Conservation (phyloP, 805 yeast genomes). For the Komagataella populi region DNA sequence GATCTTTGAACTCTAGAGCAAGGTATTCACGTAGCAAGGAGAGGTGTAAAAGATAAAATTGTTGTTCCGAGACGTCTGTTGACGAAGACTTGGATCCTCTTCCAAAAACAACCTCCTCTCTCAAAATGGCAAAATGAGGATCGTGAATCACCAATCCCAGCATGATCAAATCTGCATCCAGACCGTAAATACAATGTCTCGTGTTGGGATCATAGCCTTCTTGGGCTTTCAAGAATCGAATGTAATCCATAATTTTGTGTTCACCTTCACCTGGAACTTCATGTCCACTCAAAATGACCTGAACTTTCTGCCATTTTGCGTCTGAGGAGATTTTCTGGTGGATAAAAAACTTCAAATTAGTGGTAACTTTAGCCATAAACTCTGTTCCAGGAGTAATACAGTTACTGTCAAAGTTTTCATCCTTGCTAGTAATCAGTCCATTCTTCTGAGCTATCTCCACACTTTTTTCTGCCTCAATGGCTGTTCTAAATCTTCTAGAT, state of each 20-base stretch:
- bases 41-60: conserved; percentile 70
- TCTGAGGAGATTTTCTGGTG: conserved; percentile 82
- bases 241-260: conserved; percentile 91
- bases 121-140: conserved; percentile 85
- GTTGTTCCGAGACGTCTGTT: conserved; percentile 56
- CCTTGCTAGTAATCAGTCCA: conserved; percentile 69
- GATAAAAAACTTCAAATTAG: conserved; percentile 73
- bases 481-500: conserved; percentile 89
- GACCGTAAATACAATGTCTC: conserved; percentile 89
- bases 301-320: conserved; percentile 68
- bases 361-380: conserved; percentile 82
- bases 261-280: conserved; percentile 99
- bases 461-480: conserved; percentile 79
- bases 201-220: conserved; percentile 62
- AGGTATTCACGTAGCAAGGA: conserved; percentile 84
- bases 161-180: conserved; percentile 94
- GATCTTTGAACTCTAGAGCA: conserved; percentile 68
- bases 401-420: conserved; percentile 81
- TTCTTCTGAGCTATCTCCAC: conserved; percentile 56
- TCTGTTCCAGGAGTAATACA: conserved; percentile 96
- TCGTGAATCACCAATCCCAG: conserved; percentile 85
- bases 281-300: conserved; percentile 77
- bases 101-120: conserved; percentile 95
- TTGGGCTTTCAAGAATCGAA: conserved; percentile 67
- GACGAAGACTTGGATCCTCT: conserved; percentile 17